phyloP scores from a whole-genome alignment of 2,329 filamentous ascomycete genomes.

The Cryphonectria japonica region DNA sequence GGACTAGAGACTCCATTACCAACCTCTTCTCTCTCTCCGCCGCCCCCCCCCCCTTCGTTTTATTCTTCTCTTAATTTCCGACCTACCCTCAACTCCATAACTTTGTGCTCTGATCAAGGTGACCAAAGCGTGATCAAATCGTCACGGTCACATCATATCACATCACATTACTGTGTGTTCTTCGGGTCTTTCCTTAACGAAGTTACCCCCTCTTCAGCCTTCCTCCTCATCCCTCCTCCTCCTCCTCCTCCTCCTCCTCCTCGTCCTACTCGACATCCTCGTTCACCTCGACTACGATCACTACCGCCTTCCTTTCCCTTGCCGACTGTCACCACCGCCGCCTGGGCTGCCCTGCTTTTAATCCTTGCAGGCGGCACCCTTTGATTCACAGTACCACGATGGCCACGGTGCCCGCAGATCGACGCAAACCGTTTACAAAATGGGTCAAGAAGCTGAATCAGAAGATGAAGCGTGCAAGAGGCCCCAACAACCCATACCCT shows the following conservation, averaged over 20 bases:
- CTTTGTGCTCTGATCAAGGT: not conserved
- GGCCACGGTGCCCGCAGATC: constrained; percentile 47
- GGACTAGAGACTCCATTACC: not conserved
- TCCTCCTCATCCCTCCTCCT: constrained; percentile 31
- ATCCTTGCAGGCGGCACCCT: not conserved
- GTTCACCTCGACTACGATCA: constrained; percentile 1
- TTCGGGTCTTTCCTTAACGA: not conserved
- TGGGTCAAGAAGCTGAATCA: constrained; percentile 89
- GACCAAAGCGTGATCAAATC: not conserved
- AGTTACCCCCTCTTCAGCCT: constrained; percentile 1
- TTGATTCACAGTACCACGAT: constrained; percentile 13
- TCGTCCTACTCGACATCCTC: constrained; percentile 24
- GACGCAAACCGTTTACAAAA: constrained; percentile 84
- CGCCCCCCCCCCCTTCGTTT: not conserved
- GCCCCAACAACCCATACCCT: constrained; percentile 91
- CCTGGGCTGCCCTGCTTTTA: constrained; percentile 1
- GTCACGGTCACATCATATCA: not conserved
- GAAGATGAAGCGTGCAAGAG: constrained; percentile 62
- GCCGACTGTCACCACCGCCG: not conserved
- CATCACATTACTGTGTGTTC: not conserved
- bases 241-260: constrained; percentile 26
- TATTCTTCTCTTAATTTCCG: constrained; percentile 9
- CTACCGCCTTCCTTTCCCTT: not conserved
- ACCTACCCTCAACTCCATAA: not conserved
- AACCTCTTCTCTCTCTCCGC: not conserved